Evolutionary conservation across 805 yeast genomes (phyloP), one percentile per base, ranked within the genome.

Genomic region (Wickerhamiella kazuoi): DNA sequence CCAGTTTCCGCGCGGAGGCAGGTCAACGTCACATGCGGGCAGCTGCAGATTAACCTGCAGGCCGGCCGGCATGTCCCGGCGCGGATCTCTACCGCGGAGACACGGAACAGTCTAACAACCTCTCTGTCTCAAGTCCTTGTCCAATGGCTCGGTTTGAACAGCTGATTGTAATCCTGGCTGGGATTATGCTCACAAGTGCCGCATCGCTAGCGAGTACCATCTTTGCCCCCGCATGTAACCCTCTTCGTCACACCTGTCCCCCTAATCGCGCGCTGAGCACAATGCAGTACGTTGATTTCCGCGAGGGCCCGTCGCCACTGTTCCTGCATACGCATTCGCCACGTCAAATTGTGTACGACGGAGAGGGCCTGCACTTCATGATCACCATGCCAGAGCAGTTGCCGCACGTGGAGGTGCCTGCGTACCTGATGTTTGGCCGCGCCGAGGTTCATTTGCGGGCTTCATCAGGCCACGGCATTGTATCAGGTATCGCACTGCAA

Each of bases 351-450:
- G 7, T 17, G 5, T 31, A 31, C 21, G 21, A 31, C 21, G 21
- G 17, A 13, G 9, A 31, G 19, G 31, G 31, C 14, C 15, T 15
- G 6, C n/a, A 29, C 31, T 15, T 29, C 7, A 14, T 29, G 7
- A 29, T 29, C 15, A 14, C 6, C 8, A 15, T 6, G 8, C 17
- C 7, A 15, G 31, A 15, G 6, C 31, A 29, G 31, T 8, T 21
- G 7, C 34, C 34, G 6, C 14, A n/a, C 7, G 14, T 31, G 5
- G 21, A 4, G 26, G 37, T 50, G 9, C 40, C 37, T 21, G 82
- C 79, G 56, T 82, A 82, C 61, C 71, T 86, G 49, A 80, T 84
- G 90, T 86, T 76, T 57, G 96, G 96, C 42, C 74, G 74, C 46
- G 71, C 83, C 23, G 93, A 80, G 55, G 83, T 74, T 4, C 65